phyloP scores from a whole-genome alignment of 176 grass and related monocot species.

The Otatea glauca region DNA sequence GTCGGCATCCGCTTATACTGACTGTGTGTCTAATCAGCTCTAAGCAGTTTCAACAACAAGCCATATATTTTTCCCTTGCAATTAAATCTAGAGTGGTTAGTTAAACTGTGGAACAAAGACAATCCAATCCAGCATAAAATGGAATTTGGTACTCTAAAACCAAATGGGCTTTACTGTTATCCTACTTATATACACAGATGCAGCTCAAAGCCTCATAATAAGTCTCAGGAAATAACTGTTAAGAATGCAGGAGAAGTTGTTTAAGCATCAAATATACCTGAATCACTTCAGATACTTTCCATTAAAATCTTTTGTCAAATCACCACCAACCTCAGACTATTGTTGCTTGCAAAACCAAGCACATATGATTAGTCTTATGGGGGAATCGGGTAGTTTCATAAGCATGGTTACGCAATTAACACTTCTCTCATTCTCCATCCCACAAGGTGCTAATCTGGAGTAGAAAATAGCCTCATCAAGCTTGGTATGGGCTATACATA shows the following conservation, averaged over 20 bases:
- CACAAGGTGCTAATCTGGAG: no score
- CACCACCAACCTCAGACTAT: neutral
- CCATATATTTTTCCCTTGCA: neutral
- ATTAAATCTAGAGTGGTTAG: neutral
- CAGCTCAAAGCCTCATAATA: neutral
- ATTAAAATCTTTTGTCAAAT: neutral
- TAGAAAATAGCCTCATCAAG: no score
- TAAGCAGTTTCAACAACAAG: neutral
- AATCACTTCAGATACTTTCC: neutral
- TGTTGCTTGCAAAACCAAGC: neutral
- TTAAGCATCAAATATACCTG: conserved; percentile 14
- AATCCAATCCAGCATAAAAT: neutral
- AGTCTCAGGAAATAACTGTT: neutral
- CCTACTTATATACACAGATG: neutral
- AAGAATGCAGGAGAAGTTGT: neutral
- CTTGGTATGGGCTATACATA: neutral
- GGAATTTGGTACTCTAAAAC: neutral
- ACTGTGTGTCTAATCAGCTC: neutral
- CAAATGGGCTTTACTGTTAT: neutral
- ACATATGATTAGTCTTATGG: neutral
- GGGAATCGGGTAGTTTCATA: neutral
- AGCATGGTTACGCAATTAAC: neutral
- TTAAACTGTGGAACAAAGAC: neutral
- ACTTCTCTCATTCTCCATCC: neutral
- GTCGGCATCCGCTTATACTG: neutral